Percentiles rank a stretch among this genome's conserved stretches.
phyloP scores from a whole-genome alignment of 1,284 basidiomycete species.

The Sporisorium reilianum region DNA sequence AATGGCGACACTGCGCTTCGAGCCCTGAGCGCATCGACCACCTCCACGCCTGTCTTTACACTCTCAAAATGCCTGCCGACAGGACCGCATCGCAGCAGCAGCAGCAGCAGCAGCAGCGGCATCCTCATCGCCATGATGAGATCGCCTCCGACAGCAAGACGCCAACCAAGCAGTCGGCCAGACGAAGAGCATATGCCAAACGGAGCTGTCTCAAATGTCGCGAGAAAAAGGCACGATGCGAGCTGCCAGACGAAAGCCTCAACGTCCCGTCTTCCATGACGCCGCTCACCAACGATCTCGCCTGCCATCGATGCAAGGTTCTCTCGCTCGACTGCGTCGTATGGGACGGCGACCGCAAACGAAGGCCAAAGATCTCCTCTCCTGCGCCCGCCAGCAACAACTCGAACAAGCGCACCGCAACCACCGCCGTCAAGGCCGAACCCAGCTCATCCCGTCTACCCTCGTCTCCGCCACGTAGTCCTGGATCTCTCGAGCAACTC shows the following conservation, averaged over 20 bases:
- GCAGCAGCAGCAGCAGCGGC: not conserved
- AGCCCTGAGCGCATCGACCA: slow-evolving; percentile 2
- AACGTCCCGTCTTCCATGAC: slow-evolving; percentile 47
- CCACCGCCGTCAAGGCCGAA: slow-evolving; percentile 16
- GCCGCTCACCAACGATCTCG: slow-evolving; percentile 27
- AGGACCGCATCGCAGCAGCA: slow-evolving; percentile 9
- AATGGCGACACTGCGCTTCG: not conserved
- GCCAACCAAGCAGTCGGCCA: slow-evolving; percentile 31
- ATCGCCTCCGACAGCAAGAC: slow-evolving; percentile 12
- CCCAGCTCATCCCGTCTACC: slow-evolving; percentile 19
- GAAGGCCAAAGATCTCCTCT: slow-evolving; percentile 30
- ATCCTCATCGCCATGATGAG: slow-evolving; percentile 11
- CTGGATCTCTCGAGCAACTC: slow-evolving; percentile 45
- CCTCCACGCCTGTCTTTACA: not conserved
- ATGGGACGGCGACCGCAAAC: slow-evolving; percentile 58
- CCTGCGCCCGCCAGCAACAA: not conserved
- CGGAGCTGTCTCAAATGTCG: slow-evolving; percentile 57
- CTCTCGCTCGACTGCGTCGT: slow-evolving; percentile 54
- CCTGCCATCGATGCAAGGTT: slow-evolving; percentile 54
- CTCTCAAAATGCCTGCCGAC: slow-evolving; percentile 25
- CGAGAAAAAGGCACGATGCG: slow-evolving; percentile 56
- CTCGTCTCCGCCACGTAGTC: slow-evolving; percentile 36
- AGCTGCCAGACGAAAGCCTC: slow-evolving; percentile 46
- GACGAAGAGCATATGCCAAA: slow-evolving; percentile 52
- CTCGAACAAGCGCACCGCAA: not conserved